Percentiles rank a stretch among this genome's conserved stretches.
Conservation (phyloP, 768 basidiomycete genomes). For the Lactifluus piperatus region DNA sequence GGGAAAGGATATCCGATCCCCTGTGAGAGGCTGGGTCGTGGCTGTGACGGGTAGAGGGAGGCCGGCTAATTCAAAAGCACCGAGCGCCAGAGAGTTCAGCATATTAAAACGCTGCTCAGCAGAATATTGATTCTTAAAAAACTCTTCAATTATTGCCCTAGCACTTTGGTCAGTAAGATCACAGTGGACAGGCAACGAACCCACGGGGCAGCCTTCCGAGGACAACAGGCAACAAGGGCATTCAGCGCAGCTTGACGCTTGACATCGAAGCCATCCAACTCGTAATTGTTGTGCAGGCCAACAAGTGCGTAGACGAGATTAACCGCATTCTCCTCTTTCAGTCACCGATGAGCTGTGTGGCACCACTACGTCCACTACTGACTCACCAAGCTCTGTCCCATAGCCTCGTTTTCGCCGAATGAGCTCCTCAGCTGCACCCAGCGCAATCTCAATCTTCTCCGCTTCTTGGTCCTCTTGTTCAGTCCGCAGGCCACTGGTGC, state of each 20-base stretch:
- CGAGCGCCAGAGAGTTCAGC: conserved; percentile 78
- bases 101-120: conserved; percentile 76
- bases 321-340: conserved; percentile 80
- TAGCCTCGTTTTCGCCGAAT: conserved; percentile 77
- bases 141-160: conserved; percentile 83
- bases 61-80: conserved; percentile 73
- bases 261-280: conserved; percentile 69
- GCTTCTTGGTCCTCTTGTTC: conserved; percentile 58
- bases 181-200: conserved; percentile 27
- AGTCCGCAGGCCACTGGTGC: conserved; percentile 39
- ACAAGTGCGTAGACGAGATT: conserved; percentile 68
- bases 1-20: conserved; percentile 50
- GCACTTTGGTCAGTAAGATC: background rate
- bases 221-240: conserved; percentile 75
- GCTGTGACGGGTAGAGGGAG: conserved; percentile 28
- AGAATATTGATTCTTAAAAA: conserved; percentile 92
- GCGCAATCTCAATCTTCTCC: conserved; percentile 70
- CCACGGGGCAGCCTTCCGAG: conserved; percentile 72
- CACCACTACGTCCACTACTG: background rate
- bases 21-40: conserved; percentile 27
- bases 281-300: conserved; percentile 73
- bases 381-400: conserved; percentile 82
- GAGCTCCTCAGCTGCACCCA: conserved; percentile 71
- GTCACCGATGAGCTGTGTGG: background rate
- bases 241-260: conserved; percentile 69